phyloP scores from a whole-genome alignment of 495 filamentous ascomycete species.

The Tuber brumale region DNA sequence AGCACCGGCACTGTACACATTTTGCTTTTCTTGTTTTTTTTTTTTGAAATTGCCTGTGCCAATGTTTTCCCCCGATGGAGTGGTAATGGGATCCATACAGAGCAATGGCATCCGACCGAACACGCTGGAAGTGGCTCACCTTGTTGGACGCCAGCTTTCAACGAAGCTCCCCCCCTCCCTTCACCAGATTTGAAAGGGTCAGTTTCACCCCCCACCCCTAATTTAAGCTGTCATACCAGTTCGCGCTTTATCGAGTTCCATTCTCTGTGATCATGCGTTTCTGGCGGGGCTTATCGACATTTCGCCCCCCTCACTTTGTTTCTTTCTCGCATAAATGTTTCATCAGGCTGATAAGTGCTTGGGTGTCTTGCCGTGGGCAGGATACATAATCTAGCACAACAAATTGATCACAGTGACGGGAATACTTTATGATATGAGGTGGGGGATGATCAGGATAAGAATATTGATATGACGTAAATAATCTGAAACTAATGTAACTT shows the following conservation, averaged over 20 bases:
- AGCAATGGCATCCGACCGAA: not conserved
- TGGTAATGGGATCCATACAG: not conserved
- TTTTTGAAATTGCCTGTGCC: not conserved
- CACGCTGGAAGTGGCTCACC: not conserved
- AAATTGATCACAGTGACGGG: not conserved
- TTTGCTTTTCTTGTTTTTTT: not conserved
- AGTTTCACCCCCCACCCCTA: not conserved
- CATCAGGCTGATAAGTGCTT: not conserved
- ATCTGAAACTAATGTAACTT: not conserved
- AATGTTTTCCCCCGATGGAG: not conserved
- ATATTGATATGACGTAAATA: not conserved
- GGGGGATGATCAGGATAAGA: not conserved
- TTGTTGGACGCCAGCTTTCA: not conserved
- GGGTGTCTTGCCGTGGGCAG: not conserved
- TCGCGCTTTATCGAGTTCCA: not conserved
- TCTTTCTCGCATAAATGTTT: not conserved
- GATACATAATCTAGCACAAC: not conserved
- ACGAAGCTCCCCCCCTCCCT: not conserved
- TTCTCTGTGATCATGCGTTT: not conserved
- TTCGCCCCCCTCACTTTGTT: constrained; percentile 1
- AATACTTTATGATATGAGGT: not conserved
- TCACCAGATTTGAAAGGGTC: not conserved
- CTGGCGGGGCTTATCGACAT: not conserved
- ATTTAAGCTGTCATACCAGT: not conserved
- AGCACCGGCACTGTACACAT: too few relatives aligned